These are phyloP conservation scores for Penicillium hesseltinei DNA, from an alignment of 2,329 filamentous ascomycete species.

Conservation along the genomic window DNA sequence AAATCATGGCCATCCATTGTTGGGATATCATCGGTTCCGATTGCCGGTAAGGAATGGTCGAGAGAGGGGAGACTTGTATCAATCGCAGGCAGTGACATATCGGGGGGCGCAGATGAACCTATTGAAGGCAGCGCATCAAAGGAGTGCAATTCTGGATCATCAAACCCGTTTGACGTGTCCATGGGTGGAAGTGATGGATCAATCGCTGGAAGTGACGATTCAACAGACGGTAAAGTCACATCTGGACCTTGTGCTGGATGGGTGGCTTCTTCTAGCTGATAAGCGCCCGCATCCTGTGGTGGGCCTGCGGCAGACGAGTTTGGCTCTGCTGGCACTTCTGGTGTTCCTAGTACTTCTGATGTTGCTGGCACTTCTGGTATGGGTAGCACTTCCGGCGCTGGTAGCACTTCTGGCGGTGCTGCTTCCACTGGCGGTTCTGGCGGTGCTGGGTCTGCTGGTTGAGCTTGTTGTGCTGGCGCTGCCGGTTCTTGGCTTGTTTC, in stretches of 20 bases:
- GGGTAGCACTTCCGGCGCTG: background rate
- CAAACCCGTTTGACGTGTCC: constrained; percentile 27
- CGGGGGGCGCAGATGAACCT: constrained; percentile 18
- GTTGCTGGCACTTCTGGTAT: background rate
- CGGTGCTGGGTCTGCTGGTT: background rate
- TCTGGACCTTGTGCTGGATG: constrained; percentile 9
- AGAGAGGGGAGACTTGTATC: constrained; percentile 29
- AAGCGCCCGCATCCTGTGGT: background rate
- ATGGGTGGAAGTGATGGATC: constrained; percentile 22
- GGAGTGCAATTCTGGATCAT: constrained; percentile 26
- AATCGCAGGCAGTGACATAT: constrained; percentile 25
- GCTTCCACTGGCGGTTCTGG: background rate
- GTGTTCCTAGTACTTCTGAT: background rate
- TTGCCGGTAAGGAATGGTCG: constrained; percentile 30
- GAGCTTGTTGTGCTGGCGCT: background rate
- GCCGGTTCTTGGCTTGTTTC: background rate
- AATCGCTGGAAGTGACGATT: constrained; percentile 26
- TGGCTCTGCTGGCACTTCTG: constrained; percentile 1
- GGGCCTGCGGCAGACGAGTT: background rate
- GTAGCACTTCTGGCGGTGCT: background rate
- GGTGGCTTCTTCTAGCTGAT: background rate
- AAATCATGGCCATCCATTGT: constrained; percentile 30
- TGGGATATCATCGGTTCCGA: constrained; percentile 34
- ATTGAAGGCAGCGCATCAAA: constrained; percentile 25
- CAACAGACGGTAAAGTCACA: constrained; percentile 14